A percentile compares a stretch with the other conserved stretches of the same genome.
Evolutionary conservation across 2,329 filamentous ascomycete species (phyloP).

Genomic region (Colletotrichum caudatum): DNA sequence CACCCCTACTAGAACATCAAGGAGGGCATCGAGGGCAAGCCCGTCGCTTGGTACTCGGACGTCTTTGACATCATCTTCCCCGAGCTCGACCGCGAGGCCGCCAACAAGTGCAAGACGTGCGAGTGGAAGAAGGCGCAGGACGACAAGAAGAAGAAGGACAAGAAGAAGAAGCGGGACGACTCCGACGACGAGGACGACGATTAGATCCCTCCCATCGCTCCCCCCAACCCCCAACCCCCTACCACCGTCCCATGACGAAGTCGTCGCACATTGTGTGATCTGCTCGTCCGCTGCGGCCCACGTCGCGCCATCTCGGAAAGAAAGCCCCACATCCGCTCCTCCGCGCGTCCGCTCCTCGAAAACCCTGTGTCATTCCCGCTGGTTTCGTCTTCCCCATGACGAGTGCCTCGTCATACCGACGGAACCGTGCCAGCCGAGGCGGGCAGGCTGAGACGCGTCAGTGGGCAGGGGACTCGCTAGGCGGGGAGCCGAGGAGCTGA

Average conservation of each 20-base stretch:
- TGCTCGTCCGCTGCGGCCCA: not conserved
- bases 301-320: too few species aligned
- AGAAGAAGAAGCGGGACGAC: constrained; percentile 40
- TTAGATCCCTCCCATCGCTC: constrained; percentile 13
- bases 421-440: not conserved
- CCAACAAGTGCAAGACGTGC: constrained; percentile 78
- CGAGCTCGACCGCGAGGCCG: constrained; percentile 77
- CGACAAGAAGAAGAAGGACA: constrained; percentile 48
- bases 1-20: constrained; percentile 85
- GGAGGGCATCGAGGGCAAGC: constrained; percentile 90
- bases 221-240: not conserved
- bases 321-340: not conserved
- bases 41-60: constrained; percentile 93
- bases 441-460: not conserved
- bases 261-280: not conserved
- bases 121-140: constrained; percentile 64
- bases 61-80: constrained; percentile 94
- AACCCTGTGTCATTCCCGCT: not conserved
- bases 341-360: not conserved
- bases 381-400: not conserved
- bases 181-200: constrained; percentile 50
- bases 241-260: not conserved
- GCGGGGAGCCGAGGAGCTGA: not conserved
- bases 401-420: not conserved
- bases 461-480: not conserved